Conservation (phyloP, 208 protist species). For the Crithidia fasciculata region DNA sequence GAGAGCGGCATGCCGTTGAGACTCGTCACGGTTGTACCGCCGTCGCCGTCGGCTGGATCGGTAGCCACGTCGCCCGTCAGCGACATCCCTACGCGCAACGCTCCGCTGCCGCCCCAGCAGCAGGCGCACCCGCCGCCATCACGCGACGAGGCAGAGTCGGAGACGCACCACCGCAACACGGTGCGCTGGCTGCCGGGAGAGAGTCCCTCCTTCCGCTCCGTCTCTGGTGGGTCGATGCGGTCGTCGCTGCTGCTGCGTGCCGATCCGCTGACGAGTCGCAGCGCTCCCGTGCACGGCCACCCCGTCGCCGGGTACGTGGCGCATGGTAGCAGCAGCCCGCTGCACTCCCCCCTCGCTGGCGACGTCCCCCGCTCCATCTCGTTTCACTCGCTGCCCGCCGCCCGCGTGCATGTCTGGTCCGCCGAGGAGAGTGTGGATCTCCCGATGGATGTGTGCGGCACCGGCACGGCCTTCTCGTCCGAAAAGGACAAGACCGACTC, state of each 20-base stretch:
- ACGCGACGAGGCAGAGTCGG: slow-evolving; percentile 2
- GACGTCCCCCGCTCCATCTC: neutral
- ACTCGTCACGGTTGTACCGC: neutral
- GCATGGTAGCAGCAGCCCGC: too few relatives aligned
- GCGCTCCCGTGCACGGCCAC: too few relatives aligned
- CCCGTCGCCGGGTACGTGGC: too few relatives aligned
- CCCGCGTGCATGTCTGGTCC: slow-evolving; percentile 14
- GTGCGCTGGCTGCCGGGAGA: neutral
- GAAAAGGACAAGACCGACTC: slow-evolving; percentile 7
- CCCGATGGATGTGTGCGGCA: slow-evolving; percentile 13
- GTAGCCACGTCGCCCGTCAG: neutral
- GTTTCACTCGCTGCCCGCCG: neutral
- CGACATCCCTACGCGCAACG: neutral
- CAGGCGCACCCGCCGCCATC: neutral
- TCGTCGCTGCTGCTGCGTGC: slow-evolving; percentile 4
- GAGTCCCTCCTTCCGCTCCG: slow-evolving; percentile 3
- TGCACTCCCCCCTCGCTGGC: too few relatives aligned
- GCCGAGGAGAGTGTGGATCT: slow-evolving; percentile 21
- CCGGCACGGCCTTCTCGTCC: neutral
- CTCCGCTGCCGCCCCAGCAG: neutral
- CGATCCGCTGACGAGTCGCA: neutral
- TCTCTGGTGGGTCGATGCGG: slow-evolving; percentile 8
- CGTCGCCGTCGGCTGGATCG: neutral
- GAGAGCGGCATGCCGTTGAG: neutral
- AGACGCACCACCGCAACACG: slow-evolving; percentile 1